Evolutionary conservation across 257 asterid species (phyloP).

Genomic region (Mitragyna speciosa): DNA sequence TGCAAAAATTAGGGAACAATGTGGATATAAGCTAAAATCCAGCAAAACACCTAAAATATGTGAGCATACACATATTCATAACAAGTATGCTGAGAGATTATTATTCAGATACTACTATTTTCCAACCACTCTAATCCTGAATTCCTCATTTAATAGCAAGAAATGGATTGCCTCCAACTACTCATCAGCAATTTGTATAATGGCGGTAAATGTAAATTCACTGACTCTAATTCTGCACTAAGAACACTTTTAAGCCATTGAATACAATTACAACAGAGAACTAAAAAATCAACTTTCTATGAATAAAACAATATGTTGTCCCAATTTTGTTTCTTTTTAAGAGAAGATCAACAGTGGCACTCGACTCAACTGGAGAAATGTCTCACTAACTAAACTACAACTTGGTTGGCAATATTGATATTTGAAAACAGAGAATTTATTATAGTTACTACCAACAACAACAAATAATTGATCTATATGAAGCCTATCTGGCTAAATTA

Average conservation of each 20-base stretch:
- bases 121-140: neutral
- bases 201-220: neutral
- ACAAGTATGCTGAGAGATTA: no score
- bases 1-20: neutral
- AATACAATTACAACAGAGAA: neutral
- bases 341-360: no score
- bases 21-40: neutral
- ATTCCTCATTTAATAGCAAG: neutral
- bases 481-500: neutral
- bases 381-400: no score
- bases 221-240: neutral
- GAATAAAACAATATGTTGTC: neutral
- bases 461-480: neutral
- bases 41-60: neutral
- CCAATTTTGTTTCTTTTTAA: no score
- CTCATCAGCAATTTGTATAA: neutral
- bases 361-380: no score
- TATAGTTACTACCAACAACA: no score
- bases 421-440: no score
- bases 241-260: neutral
- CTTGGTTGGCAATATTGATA: no score
- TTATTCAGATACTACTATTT: neutral
- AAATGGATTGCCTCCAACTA: neutral
- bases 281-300: neutral
- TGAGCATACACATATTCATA: neutral